A percentile compares a stretch with the other conserved stretches of the same genome.
Evolutionary conservation across 345 rosid genomes (phyloP).

Genomic region (Orychophragmus violaceus): DNA sequence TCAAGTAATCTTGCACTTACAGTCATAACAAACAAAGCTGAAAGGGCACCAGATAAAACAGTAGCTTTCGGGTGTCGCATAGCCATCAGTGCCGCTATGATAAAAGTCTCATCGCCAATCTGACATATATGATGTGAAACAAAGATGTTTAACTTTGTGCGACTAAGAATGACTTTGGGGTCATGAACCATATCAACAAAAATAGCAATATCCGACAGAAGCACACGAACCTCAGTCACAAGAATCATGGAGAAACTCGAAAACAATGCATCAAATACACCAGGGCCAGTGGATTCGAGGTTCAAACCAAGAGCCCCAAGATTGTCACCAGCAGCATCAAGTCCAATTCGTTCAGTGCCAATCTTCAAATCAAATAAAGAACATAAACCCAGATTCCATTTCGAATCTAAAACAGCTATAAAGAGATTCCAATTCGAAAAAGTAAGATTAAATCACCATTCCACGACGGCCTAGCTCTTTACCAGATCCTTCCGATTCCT

Average conservation of each 20-base stretch:
- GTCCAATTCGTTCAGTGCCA: slow-evolving; percentile 34
- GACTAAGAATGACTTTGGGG: not conserved
- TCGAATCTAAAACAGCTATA: not conserved
- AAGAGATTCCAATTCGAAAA: not conserved
- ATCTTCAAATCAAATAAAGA: slow-evolving; percentile 35
- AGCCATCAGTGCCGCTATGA: slow-evolving; percentile 99
- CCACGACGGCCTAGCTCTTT: slow-evolving; percentile 93
- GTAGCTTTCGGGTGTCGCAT: slow-evolving; percentile 98
- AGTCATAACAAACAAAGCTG: slow-evolving; percentile 93
- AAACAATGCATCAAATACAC: slow-evolving; percentile 84
- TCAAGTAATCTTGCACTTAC: slow-evolving; percentile 38
- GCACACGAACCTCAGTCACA: slow-evolving; percentile 79
- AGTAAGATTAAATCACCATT: slow-evolving; percentile 45
- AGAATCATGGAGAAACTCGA: slow-evolving; percentile 93
- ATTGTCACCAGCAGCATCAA: slow-evolving; percentile 33
- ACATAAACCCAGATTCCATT: not conserved
- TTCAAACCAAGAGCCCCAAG: slow-evolving; percentile 35
- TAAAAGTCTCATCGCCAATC: slow-evolving; percentile 99
- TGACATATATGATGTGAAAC: slow-evolving; percentile 21
- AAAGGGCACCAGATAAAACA: slow-evolving; percentile 87
- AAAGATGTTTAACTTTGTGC: not conserved
- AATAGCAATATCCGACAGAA: not conserved
- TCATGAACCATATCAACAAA: not conserved
- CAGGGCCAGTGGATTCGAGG: slow-evolving; percentile 61
- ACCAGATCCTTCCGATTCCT: slow-evolving; percentile 39